Conservation (phyloP, 805 yeast genomes). For the Candida railenensis region DNA sequence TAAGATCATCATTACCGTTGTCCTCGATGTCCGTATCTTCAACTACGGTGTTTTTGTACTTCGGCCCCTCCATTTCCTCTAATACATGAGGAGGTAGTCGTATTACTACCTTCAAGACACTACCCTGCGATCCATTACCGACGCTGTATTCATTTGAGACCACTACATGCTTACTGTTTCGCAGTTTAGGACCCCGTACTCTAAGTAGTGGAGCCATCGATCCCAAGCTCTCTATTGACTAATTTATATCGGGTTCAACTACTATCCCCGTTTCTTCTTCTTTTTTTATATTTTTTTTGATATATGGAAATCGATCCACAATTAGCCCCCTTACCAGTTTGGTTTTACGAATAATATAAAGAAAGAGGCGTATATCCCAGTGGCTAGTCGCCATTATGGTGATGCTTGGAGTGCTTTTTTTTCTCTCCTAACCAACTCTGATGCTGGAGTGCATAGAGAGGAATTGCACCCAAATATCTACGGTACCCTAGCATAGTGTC, state of each 20-base stretch:
- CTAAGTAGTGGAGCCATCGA: neutral
- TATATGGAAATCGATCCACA: too few relatives aligned
- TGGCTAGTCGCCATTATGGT: too few relatives aligned
- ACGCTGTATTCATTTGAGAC: neutral
- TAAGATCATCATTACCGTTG: neutral
- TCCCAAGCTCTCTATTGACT: too few relatives aligned
- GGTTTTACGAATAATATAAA: too few relatives aligned
- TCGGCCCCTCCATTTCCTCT: conserved; percentile 1
- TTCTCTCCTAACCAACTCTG: too few relatives aligned
- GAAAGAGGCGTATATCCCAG: too few relatives aligned
- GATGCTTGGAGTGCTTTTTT: too few relatives aligned
- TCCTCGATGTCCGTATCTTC: neutral
- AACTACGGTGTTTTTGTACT: neutral
- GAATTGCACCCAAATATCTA: too few relatives aligned
- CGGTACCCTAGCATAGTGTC: too few relatives aligned
- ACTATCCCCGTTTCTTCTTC: neutral
- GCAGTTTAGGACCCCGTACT: conserved; percentile 1
- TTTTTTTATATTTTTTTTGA: neutral
- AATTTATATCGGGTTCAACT: neutral
- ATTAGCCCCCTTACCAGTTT: too few relatives aligned
- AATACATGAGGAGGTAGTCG: conserved; percentile 9
- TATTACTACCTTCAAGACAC: conserved; percentile 8
- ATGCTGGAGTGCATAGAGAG: too few relatives aligned
- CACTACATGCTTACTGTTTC: neutral
- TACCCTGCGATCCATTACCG: neutral